Evolutionary conservation across 1,284 basidiomycete species (phyloP).

Genomic region (Rhodotorula sp.): DNA sequence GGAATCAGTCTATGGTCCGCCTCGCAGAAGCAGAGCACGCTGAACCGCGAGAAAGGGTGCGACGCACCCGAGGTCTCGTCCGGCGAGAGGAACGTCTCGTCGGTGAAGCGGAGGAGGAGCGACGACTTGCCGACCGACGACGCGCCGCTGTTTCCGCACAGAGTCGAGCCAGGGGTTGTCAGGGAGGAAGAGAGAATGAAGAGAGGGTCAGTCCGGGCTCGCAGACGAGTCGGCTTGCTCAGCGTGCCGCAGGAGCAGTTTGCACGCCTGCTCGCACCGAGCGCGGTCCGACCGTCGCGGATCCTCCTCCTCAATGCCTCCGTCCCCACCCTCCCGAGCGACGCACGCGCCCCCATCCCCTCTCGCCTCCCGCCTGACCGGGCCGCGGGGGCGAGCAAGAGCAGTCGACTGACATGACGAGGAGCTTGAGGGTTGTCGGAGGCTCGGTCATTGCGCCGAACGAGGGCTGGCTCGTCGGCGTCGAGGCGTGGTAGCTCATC

Average conservation of each 20-base stretch:
- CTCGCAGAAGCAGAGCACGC: background rate
- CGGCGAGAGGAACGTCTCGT: slow-evolving; percentile 92
- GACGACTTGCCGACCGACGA: slow-evolving; percentile 61
- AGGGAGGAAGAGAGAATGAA: too few relatives aligned
- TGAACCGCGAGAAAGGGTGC: slow-evolving; percentile 59
- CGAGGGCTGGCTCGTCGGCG: slow-evolving; percentile 14
- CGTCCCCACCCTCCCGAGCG: background rate
- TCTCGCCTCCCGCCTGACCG: background rate
- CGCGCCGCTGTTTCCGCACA: slow-evolving; percentile 7
- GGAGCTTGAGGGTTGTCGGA: slow-evolving; percentile 39
- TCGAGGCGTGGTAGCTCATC: slow-evolving; percentile 10
- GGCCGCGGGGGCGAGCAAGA: too few relatives aligned
- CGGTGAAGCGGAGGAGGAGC: slow-evolving; percentile 87
- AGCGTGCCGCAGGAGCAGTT: too few relatives aligned
- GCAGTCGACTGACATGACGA: slow-evolving; percentile 43
- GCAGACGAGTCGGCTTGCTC: too few relatives aligned
- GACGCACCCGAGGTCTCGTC: slow-evolving; percentile 91
- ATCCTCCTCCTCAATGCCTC: too few relatives aligned
- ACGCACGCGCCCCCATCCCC: background rate
- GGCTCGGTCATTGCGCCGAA: slow-evolving; percentile 32
- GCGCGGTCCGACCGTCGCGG: too few relatives aligned
- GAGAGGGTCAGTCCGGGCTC: background rate
- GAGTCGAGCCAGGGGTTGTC: too few relatives aligned
- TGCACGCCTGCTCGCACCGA: too few relatives aligned
- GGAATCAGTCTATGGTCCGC: background rate